These are phyloP conservation scores for Malus asiatica DNA, from an alignment of 306 rosid genomes.

Conservation along the genomic window DNA sequence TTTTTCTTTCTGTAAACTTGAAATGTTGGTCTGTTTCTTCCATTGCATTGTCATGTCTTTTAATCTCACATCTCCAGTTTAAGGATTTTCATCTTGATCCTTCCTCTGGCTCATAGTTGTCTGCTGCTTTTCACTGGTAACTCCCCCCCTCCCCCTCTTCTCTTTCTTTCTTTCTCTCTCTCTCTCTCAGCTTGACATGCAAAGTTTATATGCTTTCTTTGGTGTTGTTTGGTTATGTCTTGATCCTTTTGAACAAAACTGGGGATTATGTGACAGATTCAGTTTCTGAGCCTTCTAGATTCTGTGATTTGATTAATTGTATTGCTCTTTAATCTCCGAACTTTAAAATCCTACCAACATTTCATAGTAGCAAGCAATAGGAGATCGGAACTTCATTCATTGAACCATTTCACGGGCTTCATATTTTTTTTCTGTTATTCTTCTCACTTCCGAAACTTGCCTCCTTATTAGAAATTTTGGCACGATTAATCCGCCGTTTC, in stretches of 20 bases:
- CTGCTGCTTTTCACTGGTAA: not conserved
- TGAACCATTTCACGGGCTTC: constrained; percentile 2
- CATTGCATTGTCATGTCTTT: not conserved
- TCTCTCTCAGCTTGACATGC: too few relatives aligned
- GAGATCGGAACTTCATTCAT: constrained; percentile 4
- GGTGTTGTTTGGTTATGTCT: too few relatives aligned
- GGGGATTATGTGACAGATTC: not conserved
- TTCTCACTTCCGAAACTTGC: constrained; percentile 27
- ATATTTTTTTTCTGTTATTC: constrained; percentile 18
- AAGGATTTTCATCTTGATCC: not conserved
- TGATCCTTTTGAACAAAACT: not conserved
- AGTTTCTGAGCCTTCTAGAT: not conserved
- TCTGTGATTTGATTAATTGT: too few relatives aligned
- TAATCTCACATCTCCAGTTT: constrained; percentile 2
- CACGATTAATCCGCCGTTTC: constrained; percentile 31
- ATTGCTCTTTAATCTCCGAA: too few relatives aligned
- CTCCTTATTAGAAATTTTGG: constrained; percentile 30
- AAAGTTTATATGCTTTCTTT: too few relatives aligned
- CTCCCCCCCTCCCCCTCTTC: not conserved
- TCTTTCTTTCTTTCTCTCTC: not conserved
- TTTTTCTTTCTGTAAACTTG: too few relatives aligned
- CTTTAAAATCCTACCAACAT: too few relatives aligned
- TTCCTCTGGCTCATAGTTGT: not conserved
- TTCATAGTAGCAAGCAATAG: too few relatives aligned
- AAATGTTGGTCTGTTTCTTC: too few relatives aligned